Conservation (phyloP, 805 yeast genomes). For the Danielia oregonensis region DNA sequence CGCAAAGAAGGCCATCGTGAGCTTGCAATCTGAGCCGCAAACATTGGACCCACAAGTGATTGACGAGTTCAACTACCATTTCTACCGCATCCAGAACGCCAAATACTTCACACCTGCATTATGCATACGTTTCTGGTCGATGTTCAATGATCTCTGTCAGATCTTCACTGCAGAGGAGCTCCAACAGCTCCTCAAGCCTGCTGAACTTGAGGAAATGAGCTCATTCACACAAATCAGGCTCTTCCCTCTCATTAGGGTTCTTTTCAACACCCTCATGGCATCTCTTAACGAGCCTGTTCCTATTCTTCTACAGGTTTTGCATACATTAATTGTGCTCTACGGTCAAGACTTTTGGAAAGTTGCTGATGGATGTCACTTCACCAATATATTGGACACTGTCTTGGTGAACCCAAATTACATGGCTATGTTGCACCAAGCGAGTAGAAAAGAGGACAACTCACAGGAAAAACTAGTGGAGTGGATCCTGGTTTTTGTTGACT, state of each 20-base stretch:
- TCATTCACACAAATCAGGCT: slow-evolving; percentile 26
- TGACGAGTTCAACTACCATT: slow-evolving; percentile 55
- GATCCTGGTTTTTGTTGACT: slow-evolving; percentile 44
- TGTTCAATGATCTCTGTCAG: slow-evolving; percentile 32
- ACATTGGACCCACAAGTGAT: slow-evolving; percentile 22
- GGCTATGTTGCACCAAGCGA: slow-evolving; percentile 24
- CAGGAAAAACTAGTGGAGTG: slow-evolving; percentile 49
- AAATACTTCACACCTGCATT: slow-evolving; percentile 38
- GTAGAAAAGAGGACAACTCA: slow-evolving; percentile 7
- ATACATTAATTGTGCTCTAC: slow-evolving; percentile 40
- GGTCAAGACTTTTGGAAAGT: slow-evolving; percentile 51
- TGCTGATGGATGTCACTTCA: slow-evolving; percentile 51
- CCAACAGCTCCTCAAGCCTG: slow-evolving; percentile 23
- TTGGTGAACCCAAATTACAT: slow-evolving; percentile 51
- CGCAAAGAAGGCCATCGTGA: slow-evolving; percentile 34
- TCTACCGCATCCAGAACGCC: slow-evolving; percentile 52
- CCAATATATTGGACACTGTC: slow-evolving; percentile 56
- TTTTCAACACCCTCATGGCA: slow-evolving; percentile 52
- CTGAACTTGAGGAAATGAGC: slow-evolving; percentile 31
- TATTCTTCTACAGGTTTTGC: slow-evolving; percentile 49
- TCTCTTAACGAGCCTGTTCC: slow-evolving; percentile 49
- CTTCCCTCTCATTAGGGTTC: slow-evolving; percentile 35
- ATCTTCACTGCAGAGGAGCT: slow-evolving; percentile 10
- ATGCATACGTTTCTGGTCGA: slow-evolving; percentile 49
- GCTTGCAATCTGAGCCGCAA: slow-evolving; percentile 1